Evolutionary conservation across 345 rosid genomes (phyloP), one percentile per base, ranked within the genome.

Genomic region (Eucalyptus virginea): DNA sequence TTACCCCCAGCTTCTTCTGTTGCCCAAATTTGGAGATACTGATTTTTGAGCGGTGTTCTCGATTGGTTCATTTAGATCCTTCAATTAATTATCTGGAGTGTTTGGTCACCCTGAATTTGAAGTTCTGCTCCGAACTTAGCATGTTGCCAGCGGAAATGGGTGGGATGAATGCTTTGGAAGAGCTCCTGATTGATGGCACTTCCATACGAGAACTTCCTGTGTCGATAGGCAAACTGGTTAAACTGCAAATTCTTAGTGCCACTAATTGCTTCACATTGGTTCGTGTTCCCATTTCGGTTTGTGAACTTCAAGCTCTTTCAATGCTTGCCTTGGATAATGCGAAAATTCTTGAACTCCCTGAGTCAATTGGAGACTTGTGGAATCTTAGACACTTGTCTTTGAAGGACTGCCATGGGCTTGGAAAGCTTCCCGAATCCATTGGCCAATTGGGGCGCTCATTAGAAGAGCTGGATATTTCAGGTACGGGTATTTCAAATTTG

Each of bases 71-170:
- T 58, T 58, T 58, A 26, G 65, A 58, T 58, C n/a, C n/a, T 5
- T 58, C 65, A 58, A 58, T 26, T 58, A 58, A 58, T 58, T 0
- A 24, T 58, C 0, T 58, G n/a, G 11, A 58, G 65, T 0, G 0
- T 0, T 24, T 58, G 30, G n/a, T 58, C 0, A 58, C 30, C 65
- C 0, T 58, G n/a, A 58, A 58, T 58, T 58, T 24, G 30, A 58
- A 58, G 65, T 58, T 58, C 0, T 58, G 65, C 14, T 58, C n/a
- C 0, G 15, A 58, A 58, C 65, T 58, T 58, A 58, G n/a, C n/a
- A 24, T 58, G n/a, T 58, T 58, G 65, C 65, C n/a, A 0, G 4
- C 0, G n/a, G 0, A 58, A 24, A 58, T 58, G 65, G 65, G 0
- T 26, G 65, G 65, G 30, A 0, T 58, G 65, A 58, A 58, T 58